A percentile compares a stretch with the other conserved stretches of the same genome.
These are phyloP conservation scores for Gaeumannomyces sp. DNA, from an alignment of 2,329 filamentous ascomycete species.

Conservation along the genomic window DNA sequence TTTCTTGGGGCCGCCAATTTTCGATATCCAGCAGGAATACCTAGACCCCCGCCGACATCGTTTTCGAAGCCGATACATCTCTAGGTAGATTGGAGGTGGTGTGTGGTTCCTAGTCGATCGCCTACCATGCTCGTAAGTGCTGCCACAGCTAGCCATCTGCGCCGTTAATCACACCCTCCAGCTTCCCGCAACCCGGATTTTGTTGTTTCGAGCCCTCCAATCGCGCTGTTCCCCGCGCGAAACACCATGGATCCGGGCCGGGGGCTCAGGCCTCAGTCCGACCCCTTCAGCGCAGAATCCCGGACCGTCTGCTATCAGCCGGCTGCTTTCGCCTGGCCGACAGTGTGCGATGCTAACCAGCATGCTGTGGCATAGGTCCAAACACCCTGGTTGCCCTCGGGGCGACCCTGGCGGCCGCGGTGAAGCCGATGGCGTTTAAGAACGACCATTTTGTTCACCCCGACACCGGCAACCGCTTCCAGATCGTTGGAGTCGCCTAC, in stretches of 20 bases:
- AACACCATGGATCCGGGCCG: no score
- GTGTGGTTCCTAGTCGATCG: background rate
- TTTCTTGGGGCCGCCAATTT: background rate
- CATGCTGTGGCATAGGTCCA: slow-evolving; percentile 24
- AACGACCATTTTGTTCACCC: slow-evolving; percentile 56
- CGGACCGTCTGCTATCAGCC: background rate
- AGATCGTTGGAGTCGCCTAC: slow-evolving; percentile 63
- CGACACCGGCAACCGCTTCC: slow-evolving; percentile 52
- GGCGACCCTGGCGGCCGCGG: slow-evolving; percentile 48
- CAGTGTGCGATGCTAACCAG: background rate
- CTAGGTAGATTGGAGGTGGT: background rate
- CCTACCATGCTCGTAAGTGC: background rate
- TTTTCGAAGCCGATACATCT: background rate
- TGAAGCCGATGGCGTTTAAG: slow-evolving; percentile 49
- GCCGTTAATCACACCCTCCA: no score
- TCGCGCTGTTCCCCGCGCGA: no score
- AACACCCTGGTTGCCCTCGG: slow-evolving; percentile 45
- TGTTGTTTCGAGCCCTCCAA: no score
- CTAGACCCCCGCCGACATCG: background rate
- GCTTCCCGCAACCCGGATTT: no score
- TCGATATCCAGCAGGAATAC: background rate
- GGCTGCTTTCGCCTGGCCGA: background rate
- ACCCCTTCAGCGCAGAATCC: background rate
- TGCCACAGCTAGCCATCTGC: background rate
- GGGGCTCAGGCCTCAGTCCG: no score